Evolutionary conservation across 495 filamentous ascomycete species (phyloP).

Genomic region (Parmelia sp.): DNA sequence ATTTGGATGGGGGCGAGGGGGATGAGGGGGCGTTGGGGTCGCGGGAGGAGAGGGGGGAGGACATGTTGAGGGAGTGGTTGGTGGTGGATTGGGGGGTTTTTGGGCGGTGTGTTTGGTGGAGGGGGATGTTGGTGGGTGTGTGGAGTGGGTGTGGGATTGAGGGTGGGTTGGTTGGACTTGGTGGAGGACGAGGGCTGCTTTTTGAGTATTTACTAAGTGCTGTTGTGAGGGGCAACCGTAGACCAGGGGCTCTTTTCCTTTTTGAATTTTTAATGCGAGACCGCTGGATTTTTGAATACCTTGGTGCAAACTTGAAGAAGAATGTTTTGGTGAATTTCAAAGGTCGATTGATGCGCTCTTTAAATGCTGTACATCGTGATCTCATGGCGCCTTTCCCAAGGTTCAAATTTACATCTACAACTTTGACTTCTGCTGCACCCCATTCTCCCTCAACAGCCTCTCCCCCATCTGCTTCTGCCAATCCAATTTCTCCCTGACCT

Average conservation of each 20-base stretch:
- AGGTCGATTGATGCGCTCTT: not conserved
- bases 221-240: conserved; percentile 17
- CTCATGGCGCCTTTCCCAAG: not conserved
- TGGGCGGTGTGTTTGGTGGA: not conserved
- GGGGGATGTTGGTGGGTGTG: not conserved
- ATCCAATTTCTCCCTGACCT: conserved; percentile 55
- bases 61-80: conserved; percentile 15
- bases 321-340: not conserved
- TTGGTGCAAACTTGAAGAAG: not conserved
- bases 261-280: not conserved
- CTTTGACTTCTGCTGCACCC: conserved; percentile 45
- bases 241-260: not conserved
- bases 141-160: not conserved
- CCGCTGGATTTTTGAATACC: not conserved
- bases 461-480: conserved; percentile 60
- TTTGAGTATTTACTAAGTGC: conserved; percentile 9
- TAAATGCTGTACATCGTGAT: not conserved
- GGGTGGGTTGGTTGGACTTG: not conserved
- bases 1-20: conserved; percentile 26
- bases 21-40: conserved; percentile 53
- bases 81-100: not conserved
- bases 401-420: conserved; percentile 32
- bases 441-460: conserved; percentile 56
- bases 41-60: conserved; percentile 42
- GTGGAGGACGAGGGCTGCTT: not conserved